Percentiles rank a stretch among this genome's conserved stretches.
These are phyloP conservation scores for Trypanosomatidae sp. DNA, from an alignment of 208 protist species.

Conservation along the genomic window DNA sequence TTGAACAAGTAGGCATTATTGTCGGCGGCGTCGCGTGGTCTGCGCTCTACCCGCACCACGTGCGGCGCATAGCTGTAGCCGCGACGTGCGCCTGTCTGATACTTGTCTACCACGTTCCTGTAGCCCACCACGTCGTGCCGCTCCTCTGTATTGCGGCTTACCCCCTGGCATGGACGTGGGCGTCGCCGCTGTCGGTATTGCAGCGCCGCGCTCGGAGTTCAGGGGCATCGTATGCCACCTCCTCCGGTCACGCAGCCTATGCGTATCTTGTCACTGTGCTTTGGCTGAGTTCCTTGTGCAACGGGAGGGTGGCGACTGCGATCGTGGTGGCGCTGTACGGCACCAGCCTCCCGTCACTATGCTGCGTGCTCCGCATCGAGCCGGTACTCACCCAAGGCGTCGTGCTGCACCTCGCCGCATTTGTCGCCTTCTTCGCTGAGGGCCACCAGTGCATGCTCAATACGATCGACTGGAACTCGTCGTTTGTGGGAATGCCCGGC, in stretches of 20 bases:
- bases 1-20: conserved; percentile 29
- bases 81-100: conserved; percentile 15
- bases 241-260: conserved; percentile 12
- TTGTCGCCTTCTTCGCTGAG: conserved; percentile 58
- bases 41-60: conserved; percentile 9
- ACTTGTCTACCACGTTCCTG: conserved; percentile 33
- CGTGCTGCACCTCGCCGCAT: conserved; percentile 44
- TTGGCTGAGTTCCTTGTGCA: conserved; percentile 59
- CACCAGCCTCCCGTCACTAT: conserved; percentile 29
- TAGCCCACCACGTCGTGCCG: conserved; percentile 53
- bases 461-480: conserved; percentile 78
- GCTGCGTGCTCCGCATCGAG: conserved; percentile 4
- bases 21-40: conserved; percentile 17
- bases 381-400: conserved; percentile 33
- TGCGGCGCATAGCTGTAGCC: conserved; percentile 5
- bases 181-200: background rate
- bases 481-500: conserved; percentile 61
- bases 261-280: conserved; percentile 46
- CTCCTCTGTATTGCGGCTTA: conserved; percentile 20
- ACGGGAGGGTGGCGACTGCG: conserved; percentile 38
- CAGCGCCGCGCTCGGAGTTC: background rate
- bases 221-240: background rate
- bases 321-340: conserved; percentile 48
- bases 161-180: background rate
- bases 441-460: conserved; percentile 78